Evolutionary conservation across 495 filamentous ascomycete genomes (phyloP).

Genomic region (Hypomontagnella monticulosa): DNA sequence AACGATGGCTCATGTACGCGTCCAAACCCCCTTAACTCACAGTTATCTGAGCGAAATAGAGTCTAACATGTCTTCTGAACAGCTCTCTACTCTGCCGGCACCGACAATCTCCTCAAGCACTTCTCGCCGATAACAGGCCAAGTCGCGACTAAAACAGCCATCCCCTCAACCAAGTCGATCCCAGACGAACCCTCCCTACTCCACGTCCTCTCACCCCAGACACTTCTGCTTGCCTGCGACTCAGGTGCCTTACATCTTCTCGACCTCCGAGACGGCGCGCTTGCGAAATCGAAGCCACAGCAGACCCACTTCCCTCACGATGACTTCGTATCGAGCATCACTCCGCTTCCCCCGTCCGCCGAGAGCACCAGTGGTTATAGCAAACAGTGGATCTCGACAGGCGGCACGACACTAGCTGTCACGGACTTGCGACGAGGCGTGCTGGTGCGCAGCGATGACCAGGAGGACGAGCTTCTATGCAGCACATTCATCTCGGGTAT

Average conservation of each 20-base stretch:
- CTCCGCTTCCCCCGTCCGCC: slow-evolving; percentile 78
- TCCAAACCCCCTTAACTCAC: not conserved
- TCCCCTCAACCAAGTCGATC: slow-evolving; percentile 58
- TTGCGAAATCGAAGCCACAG: slow-evolving; percentile 67
- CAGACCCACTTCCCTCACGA: slow-evolving; percentile 86
- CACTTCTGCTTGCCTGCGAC: slow-evolving; percentile 89
- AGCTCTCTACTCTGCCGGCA: slow-evolving; percentile 88
- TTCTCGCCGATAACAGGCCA: slow-evolving; percentile 81
- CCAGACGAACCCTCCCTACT: slow-evolving; percentile 78
- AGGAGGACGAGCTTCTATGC: slow-evolving; percentile 90
- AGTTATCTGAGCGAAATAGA: slow-evolving; percentile 6
- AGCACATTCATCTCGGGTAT: slow-evolving; percentile 77
- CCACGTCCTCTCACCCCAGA: slow-evolving; percentile 83
- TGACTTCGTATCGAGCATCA: slow-evolving; percentile 92
- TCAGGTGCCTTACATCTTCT: slow-evolving; percentile 88
- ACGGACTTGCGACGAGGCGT: slow-evolving; percentile 87
- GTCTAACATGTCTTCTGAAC: slow-evolving; percentile 5
- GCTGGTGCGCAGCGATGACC: slow-evolving; percentile 85
- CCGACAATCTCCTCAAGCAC: slow-evolving; percentile 88
- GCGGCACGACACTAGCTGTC: slow-evolving; percentile 86
- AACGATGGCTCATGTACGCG: slow-evolving; percentile 71
- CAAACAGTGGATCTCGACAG: slow-evolving; percentile 93
- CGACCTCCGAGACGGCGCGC: slow-evolving; percentile 78
- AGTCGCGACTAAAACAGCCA: slow-evolving; percentile 79
- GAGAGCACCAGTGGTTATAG: slow-evolving; percentile 83